A percentile compares a stretch with the other conserved stretches of the same genome.
Evolutionary conservation across 129 eudicot genomes (phyloP).

Genomic region (Lonicera japonica): DNA sequence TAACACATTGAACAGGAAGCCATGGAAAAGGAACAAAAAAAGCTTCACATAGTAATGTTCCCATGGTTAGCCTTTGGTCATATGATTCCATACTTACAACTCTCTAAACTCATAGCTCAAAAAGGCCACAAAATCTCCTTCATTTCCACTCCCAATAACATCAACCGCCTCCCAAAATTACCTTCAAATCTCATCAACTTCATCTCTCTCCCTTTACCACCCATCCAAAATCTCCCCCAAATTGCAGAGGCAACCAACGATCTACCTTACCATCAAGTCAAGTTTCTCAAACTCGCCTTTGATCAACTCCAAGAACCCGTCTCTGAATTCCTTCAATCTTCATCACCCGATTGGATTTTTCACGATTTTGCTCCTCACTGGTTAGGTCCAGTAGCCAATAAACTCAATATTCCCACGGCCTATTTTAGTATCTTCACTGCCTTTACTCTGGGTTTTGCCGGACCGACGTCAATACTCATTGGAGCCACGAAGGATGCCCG

Average conservation of each 20-base stretch:
- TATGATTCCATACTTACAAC: not conserved
- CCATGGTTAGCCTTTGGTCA: conserved; percentile 15
- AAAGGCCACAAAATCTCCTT: conserved; percentile 12
- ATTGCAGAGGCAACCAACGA: conserved; percentile 11
- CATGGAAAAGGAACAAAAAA: not conserved
- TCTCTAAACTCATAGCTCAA: conserved; percentile 1
- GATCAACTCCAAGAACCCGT: not conserved
- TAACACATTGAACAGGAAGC: too few species aligned
- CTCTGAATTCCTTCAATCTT: conserved; percentile 6
- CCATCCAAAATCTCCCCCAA: not conserved
- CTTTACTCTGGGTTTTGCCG: not conserved
- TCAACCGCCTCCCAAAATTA: conserved; percentile 3
- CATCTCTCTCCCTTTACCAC: conserved; percentile 1
- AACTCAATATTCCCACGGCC: not conserved
- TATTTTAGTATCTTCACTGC: not conserved
- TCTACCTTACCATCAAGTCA: not conserved
- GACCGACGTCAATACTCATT: not conserved
- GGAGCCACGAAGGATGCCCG: not conserved
- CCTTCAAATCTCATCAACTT: conserved; percentile 1
- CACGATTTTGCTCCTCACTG: conserved; percentile 12
- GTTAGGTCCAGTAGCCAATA: not conserved
- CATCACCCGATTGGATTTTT: conserved; percentile 25
- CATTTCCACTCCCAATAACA: conserved; percentile 12
- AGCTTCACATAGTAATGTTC: conserved; percentile 1
- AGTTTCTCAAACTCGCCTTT: conserved; percentile 1